Evolutionary conservation across 768 basidiomycete genomes (phyloP).

Genomic region (Hydnomerulius pinastri): DNA sequence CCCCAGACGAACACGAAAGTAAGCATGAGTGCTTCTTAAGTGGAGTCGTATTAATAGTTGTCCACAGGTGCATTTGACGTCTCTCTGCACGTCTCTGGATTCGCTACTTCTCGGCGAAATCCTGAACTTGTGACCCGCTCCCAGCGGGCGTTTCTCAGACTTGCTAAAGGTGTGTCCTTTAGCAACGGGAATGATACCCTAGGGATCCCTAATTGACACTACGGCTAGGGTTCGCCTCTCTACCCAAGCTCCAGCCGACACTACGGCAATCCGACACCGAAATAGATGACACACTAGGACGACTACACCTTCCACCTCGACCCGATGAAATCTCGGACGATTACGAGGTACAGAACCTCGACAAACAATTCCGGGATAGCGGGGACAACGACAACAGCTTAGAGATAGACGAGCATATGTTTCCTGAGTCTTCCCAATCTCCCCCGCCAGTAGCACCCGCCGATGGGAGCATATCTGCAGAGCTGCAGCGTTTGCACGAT

Average conservation of each 20-base stretch:
- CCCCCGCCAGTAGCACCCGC: slow-evolving; percentile 20
- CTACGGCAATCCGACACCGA: slow-evolving; percentile 24
- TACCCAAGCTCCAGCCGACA: slow-evolving; percentile 57
- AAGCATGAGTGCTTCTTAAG: not conserved
- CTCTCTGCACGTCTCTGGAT: slow-evolving; percentile 77
- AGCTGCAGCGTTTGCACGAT: slow-evolving; percentile 58
- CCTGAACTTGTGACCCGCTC: slow-evolving; percentile 67
- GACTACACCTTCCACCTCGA: slow-evolving; percentile 51
- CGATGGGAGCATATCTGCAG: slow-evolving; percentile 22
- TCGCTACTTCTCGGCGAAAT: slow-evolving; percentile 60
- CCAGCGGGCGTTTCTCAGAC: slow-evolving; percentile 70
- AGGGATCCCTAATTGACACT: slow-evolving; percentile 2
- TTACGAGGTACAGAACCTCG: slow-evolving; percentile 55
- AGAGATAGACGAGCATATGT: slow-evolving; percentile 2
- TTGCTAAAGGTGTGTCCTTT: slow-evolving; percentile 66
- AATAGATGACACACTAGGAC: slow-evolving; percentile 28
- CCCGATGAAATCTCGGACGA: slow-evolving; percentile 64
- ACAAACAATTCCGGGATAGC: slow-evolving; percentile 47
- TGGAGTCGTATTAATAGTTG: not conserved
- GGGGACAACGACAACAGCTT: slow-evolving; percentile 18
- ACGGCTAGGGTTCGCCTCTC: slow-evolving; percentile 63
- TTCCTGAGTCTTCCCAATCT: slow-evolving; percentile 6
- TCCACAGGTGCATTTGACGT: slow-evolving; percentile 61
- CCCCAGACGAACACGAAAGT: slow-evolving; percentile 30
- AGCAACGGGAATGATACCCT: not conserved